Evolutionary conservation across 495 filamentous ascomycete species (phyloP).

Genomic region (Penicillium soppii): DNA sequence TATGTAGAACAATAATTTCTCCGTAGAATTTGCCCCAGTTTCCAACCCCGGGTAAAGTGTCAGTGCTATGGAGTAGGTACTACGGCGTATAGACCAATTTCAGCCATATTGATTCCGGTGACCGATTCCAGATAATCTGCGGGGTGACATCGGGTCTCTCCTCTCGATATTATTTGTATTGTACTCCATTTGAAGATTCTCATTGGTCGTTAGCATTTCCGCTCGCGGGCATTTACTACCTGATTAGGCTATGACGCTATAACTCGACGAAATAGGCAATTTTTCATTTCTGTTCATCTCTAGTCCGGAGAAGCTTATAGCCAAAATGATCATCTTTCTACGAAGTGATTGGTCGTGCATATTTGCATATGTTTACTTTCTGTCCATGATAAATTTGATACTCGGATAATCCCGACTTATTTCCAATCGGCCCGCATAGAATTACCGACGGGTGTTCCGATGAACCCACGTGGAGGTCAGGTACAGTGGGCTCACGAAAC

Average conservation of each 20-base stretch:
- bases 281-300: not conserved
- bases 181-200: not conserved
- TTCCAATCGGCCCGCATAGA: no score
- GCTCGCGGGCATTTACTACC: slow-evolving; percentile 4
- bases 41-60: slow-evolving; percentile 1
- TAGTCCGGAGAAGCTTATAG: no score
- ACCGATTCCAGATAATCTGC: not conserved
- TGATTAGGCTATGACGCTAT: not conserved
- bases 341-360: no score
- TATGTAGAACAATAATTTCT: not conserved
- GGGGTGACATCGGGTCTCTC: not conserved
- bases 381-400: no score
- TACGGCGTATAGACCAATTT: not conserved
- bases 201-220: not conserved
- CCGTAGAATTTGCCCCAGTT: not conserved
- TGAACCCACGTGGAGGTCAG: no score
- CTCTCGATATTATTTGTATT: not conserved
- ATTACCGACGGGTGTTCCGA: no score
- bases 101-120: not conserved
- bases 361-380: no score
- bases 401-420: no score
- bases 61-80: not conserved
- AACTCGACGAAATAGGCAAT: not conserved
- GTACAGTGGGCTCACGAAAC: no score
- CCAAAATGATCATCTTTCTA: no score